phyloP scores from a whole-genome alignment of 2,329 filamentous ascomycete species.

The Hypoxylon sp. region DNA sequence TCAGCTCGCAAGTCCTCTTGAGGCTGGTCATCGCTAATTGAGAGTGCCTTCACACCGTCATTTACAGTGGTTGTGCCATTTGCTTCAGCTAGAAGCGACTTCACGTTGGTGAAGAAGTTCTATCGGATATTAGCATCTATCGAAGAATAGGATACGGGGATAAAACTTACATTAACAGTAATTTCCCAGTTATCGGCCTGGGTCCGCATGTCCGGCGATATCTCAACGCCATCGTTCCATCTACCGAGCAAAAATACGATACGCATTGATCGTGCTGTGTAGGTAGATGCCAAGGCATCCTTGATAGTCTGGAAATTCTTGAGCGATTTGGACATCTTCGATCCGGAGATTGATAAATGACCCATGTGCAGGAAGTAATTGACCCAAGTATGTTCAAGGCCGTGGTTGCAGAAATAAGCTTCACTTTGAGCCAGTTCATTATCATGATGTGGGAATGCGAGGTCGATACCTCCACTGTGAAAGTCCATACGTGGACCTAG shows the following conservation, averaged over 20 bases:
- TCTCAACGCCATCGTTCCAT: conserved; percentile 94
- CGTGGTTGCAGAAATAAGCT: conserved; percentile 73
- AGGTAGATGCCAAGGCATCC: conserved; percentile 79
- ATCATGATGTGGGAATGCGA: conserved; percentile 93
- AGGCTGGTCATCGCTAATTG: conserved; percentile 55
- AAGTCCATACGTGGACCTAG: conserved; percentile 90
- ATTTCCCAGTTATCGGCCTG: conserved; percentile 85
- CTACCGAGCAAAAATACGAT: conserved; percentile 89
- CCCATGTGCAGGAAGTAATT: conserved; percentile 98
- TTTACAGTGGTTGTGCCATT: conserved; percentile 51
- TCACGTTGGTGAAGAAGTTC: conserved; percentile 73
- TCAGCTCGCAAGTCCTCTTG: conserved; percentile 57
- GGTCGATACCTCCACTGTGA: conserved; percentile 91
- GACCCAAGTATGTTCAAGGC: conserved; percentile 81
- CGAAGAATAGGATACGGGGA: conserved; percentile 1
- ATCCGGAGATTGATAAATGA: conserved; percentile 88
- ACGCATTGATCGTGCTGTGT: conserved; percentile 84
- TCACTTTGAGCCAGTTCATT: conserved; percentile 86
- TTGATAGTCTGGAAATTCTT: conserved; percentile 97
- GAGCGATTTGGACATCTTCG: conserved; percentile 95
- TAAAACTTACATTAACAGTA: conserved; percentile 72
- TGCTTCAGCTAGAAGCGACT: conserved; percentile 67
- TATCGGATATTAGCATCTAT: conserved; percentile 45
- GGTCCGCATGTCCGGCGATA: conserved; percentile 84
- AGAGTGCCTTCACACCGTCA: conserved; percentile 57